Base-by-base conservation (phyloP, 2,329 filamentous ascomycete genomes). In the Colletotrichum musae region DNA sequence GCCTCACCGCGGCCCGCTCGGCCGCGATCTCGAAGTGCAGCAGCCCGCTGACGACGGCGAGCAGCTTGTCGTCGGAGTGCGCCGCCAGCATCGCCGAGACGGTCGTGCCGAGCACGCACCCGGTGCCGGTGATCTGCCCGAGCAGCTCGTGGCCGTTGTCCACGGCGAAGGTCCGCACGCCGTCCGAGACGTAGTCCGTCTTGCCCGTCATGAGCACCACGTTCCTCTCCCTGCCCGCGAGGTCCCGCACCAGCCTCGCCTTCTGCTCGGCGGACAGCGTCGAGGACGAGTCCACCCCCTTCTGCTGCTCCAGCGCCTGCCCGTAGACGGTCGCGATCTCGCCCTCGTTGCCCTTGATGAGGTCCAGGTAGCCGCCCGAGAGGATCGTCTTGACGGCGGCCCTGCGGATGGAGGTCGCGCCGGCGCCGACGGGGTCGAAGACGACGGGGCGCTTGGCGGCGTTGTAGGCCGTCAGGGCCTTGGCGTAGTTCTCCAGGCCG, bases 291-390 rank as follows among this genome's bases (percentile, higher is more conserved):
- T 98, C 95, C 12, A 98, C 95, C 57, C 95, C 95, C 51, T 92
- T 90, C 80, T 98, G 95, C 72, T 90, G 88, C 2, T 84, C 70
- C 13, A 64, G 68, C 64, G 48, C 70, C 73, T 87, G 84, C 50
- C 92, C 92, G 47, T 87, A 88, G 0, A 95, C 90, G 3, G 93
- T 91, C 56, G 88, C 85, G 70, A 98, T 94, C 80, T 98, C 96
- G 62, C 92, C 90, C 77, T 97, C 94, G 80, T 98, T 98, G 57
- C 95, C 95, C 78, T 98, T 98, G 80, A 98, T 95, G 50, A 98
- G 85, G 78, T 94, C 90, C 75, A 97, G 93, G 79, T 93, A 93
- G 47, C 94, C 94, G 3, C 85, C 86, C 0, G 88, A 83, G 76
- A 98, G 85, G 45, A 98, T 88, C 2, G 86, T 86, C 68, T 89